These are phyloP conservation scores for Colletotrichum sp. DNA, from an alignment of 2,329 filamentous ascomycete genomes.

Conservation along the genomic window DNA sequence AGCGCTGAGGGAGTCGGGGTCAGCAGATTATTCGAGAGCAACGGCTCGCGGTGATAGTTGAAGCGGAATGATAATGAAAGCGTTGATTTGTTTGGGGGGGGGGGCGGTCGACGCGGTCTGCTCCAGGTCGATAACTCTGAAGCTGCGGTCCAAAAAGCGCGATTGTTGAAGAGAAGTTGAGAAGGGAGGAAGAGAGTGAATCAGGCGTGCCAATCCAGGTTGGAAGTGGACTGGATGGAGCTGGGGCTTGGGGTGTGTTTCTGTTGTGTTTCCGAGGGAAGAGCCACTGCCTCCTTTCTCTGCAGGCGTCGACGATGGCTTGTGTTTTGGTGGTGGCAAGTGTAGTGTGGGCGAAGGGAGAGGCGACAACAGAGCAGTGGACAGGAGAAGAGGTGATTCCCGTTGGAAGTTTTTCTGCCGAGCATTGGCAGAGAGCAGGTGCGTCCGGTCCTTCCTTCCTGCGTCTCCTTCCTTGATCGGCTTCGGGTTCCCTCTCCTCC, in stretches of 20 bases:
- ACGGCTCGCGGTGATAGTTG: not conserved
- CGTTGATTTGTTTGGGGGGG: slow-evolving; percentile 5
- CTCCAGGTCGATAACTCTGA: slow-evolving; percentile 18
- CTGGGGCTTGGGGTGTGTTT: slow-evolving; percentile 8
- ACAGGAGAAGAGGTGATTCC: slow-evolving; percentile 30
- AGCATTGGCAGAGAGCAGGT: slow-evolving; percentile 2
- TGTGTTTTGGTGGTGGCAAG: not conserved
- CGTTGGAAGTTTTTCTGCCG: slow-evolving; percentile 9
- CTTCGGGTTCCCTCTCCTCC: not conserved
- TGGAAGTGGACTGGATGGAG: not conserved
- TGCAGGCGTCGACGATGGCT: not conserved
- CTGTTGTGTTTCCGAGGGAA: slow-evolving; percentile 11
- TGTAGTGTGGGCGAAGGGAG: slow-evolving; percentile 30
- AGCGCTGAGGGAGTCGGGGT: not conserved
- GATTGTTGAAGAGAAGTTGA: not conserved
- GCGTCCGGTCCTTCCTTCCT: not conserved
- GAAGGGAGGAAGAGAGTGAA: not conserved
- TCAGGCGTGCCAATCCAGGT: not conserved
- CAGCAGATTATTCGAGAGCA: not conserved
- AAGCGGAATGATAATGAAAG: slow-evolving; percentile 13
- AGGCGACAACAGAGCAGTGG: slow-evolving; percentile 26
- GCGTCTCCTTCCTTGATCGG: not conserved
- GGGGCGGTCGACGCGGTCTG: not conserved
- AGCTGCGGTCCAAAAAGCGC: slow-evolving; percentile 16
- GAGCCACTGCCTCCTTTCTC: not conserved